A percentile compares a stretch with the other conserved stretches of the same genome.
These are phyloP conservation scores for Penicillium angulare DNA, from an alignment of 495 filamentous ascomycete genomes.

Conservation along the genomic window DNA sequence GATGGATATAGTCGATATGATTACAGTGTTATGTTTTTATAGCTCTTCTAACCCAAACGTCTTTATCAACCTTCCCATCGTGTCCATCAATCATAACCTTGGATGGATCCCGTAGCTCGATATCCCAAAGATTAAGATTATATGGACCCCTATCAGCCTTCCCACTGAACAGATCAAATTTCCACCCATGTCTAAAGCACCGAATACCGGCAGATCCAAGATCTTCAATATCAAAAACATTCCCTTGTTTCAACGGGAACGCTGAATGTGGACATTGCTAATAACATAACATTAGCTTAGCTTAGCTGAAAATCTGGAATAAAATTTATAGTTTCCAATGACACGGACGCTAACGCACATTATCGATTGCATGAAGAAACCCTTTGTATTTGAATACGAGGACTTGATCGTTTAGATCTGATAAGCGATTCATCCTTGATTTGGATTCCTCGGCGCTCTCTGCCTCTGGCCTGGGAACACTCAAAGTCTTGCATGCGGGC, in stretches of 20 bases:
- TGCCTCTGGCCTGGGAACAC: constrained; percentile 35
- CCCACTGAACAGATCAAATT: constrained; percentile 50
- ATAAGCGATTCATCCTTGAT: constrained; percentile 30
- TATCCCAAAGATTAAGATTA: constrained; percentile 47
- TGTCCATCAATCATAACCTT: neutral
- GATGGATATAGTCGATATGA: too few species aligned
- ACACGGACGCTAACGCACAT: constrained; percentile 32
- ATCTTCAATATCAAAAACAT: constrained; percentile 53
- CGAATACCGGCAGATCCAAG: constrained; percentile 46
- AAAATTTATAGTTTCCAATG: too few species aligned
- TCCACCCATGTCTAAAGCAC: constrained; percentile 53
- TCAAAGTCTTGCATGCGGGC: constrained; percentile 47
- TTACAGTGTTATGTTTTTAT: neutral
- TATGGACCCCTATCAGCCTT: constrained; percentile 43
- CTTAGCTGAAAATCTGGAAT: too few species aligned
- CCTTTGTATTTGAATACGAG: constrained; percentile 47
- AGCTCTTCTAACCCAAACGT: constrained; percentile 41
- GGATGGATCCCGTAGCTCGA: constrained; percentile 35
- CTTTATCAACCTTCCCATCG: constrained; percentile 25
- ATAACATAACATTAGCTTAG: constrained; percentile 4
- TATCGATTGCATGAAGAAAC: constrained; percentile 50
- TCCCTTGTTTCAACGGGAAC: constrained; percentile 44
- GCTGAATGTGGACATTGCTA: constrained; percentile 53
- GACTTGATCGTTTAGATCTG: constrained; percentile 45
- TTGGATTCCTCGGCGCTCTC: too few species aligned